Conservation (phyloP, 2,329 filamentous ascomycete species). For the Aspergillus sp. region DNA sequence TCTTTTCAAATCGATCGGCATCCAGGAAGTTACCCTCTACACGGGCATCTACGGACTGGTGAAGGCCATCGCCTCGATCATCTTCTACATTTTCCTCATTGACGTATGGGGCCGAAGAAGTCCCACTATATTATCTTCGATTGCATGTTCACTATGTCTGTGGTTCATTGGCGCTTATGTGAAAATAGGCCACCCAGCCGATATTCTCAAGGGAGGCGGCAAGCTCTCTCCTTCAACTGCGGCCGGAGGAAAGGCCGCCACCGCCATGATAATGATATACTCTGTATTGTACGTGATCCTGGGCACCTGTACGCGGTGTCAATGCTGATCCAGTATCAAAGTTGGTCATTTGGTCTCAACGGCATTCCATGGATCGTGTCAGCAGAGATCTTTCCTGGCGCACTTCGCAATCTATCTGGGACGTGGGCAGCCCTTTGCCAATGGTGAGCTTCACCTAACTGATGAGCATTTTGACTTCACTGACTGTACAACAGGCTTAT, state of each 20-base stretch:
- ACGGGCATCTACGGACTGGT: constrained; percentile 22
- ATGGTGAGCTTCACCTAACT: constrained; percentile 3
- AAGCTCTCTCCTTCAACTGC: constrained; percentile 14
- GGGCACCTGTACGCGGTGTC: too few relatives aligned
- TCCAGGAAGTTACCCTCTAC: constrained; percentile 15
- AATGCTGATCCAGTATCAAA: not conserved
- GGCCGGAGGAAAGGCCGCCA: constrained; percentile 16
- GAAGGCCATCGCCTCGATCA: constrained; percentile 18
- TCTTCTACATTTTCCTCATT: constrained; percentile 19
- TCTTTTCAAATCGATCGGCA: constrained; percentile 17
- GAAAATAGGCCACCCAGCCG: constrained; percentile 16
- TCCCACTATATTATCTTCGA: constrained; percentile 17
- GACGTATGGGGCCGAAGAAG: constrained; percentile 15
- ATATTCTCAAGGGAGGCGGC: constrained; percentile 8
- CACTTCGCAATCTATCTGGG: constrained; percentile 37
- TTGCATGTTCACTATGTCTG: constrained; percentile 16
- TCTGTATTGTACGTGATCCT: constrained; percentile 10
- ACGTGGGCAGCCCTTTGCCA: constrained; percentile 24
- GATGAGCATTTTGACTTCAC: not conserved
- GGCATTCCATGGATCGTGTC: constrained; percentile 45
- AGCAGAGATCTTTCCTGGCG: constrained; percentile 42
- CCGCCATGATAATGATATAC: constrained; percentile 22
- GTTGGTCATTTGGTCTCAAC: constrained; percentile 40
- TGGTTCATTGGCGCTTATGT: constrained; percentile 21
- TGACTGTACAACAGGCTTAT: constrained; percentile 1